Evolutionary conservation across 176 grass and related monocot genomes (phyloP), one percentile per base, ranked within the genome.

Genomic region (Carex littledalei): DNA sequence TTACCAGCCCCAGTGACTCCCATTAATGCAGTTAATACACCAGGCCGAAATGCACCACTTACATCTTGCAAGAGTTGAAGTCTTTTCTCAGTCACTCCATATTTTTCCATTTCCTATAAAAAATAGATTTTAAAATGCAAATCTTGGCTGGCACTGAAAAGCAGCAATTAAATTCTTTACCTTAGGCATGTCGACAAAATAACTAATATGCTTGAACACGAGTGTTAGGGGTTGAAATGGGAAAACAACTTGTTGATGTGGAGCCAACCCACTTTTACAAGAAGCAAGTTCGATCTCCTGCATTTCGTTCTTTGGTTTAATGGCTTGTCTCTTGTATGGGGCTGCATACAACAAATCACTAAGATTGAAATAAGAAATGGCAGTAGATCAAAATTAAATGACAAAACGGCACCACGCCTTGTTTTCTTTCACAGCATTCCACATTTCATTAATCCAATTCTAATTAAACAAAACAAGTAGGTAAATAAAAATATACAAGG

Each of bases 1-100:
- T 98, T 98, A 55, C 95, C 95, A 81, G 95, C 95, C 52, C 95
- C 95, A 55, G 95, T 98, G 57, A 98, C 79, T 41, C 95, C 95
- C 95, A 98, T 98, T 58, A 98, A 76, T 83, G 93, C 95, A 86
- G 91, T 98, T 90, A 98, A 81, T n/a, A 98, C 88, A 76, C 95
- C 93, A 58, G 95, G 93, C 80, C 83, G 89, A 79, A 98, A 93
- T 34, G 85, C 91, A 77, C 95, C 95, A 77, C 88, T 94, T 61
- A 92, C 89, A 72, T 93, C 89, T 82, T 84, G 84, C 79, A 98
- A 89, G 39, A 98, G 67, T 84, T 98, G 95, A 86, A 98, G 93
- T 68, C 88, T 98, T 79, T 93, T 94, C 53, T 94, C 86, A 3
- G 83, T 90, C 76, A 90, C 86, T 88, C 88, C 91, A 89, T 91